phyloP scores from a whole-genome alignment of 2,329 filamentous ascomycete species.

The Lizonia empirigonia region DNA sequence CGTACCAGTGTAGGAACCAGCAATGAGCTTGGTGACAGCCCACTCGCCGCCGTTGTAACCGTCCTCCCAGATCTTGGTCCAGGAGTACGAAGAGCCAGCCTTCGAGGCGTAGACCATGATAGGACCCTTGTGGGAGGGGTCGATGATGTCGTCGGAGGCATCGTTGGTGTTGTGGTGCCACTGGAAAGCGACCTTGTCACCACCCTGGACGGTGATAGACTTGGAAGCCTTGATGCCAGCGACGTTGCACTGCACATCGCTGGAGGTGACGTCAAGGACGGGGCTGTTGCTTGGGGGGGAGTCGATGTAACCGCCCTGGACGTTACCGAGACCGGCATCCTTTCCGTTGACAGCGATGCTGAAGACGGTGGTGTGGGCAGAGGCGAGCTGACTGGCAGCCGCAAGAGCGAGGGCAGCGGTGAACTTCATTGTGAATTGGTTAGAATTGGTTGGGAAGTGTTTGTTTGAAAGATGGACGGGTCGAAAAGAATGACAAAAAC shows the following conservation, averaged over 20 bases:
- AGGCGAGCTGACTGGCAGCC: constrained; percentile 32
- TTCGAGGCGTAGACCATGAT: constrained; percentile 59
- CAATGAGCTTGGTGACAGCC: constrained; percentile 49
- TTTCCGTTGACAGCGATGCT: constrained; percentile 52
- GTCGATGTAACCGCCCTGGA: constrained; percentile 55
- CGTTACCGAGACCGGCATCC: constrained; percentile 43
- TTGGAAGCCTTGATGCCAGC: constrained; percentile 43
- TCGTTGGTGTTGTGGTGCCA: constrained; percentile 59
- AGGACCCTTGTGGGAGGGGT: constrained; percentile 57
- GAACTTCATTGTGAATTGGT: constrained; percentile 39
- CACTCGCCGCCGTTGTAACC: constrained; percentile 44
- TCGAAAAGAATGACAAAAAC: constrained; percentile 17
- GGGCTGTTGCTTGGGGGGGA: constrained; percentile 50
- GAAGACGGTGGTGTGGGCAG: constrained; percentile 46
- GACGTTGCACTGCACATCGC: constrained; percentile 46
- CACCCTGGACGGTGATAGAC: constrained; percentile 55
- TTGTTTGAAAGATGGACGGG: constrained; percentile 21
- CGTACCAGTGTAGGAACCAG: constrained; percentile 38
- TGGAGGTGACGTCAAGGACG: constrained; percentile 43
- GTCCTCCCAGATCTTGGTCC: constrained; percentile 54
- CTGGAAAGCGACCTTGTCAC: constrained; percentile 55
- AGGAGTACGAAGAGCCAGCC: constrained; percentile 51
- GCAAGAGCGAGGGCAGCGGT: constrained; percentile 37
- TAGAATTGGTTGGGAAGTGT: constrained; percentile 13
- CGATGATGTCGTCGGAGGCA: constrained; percentile 58